Percentiles rank a stretch among this genome's conserved stretches.
phyloP scores from a whole-genome alignment of 1,284 basidiomycete species.

The Ceratobasidium sp. region DNA sequence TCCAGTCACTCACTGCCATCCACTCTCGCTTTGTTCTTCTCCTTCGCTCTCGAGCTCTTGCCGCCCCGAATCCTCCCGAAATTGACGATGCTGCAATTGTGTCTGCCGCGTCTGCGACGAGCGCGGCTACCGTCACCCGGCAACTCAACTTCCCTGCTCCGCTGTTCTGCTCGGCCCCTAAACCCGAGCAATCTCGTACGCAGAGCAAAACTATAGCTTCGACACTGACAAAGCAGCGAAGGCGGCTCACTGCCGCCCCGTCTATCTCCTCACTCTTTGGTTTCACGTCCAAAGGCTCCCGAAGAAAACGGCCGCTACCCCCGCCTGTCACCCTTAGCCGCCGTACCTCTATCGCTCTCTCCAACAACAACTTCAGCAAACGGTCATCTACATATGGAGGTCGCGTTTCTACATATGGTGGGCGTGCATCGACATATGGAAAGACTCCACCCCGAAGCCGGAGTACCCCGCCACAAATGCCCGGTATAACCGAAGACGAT shows the following conservation, averaged over 20 bases:
- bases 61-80: conserved; percentile 36
- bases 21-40: conserved; percentile 79
- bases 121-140: conserved; percentile 51
- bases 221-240: conserved; percentile 29
- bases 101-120: conserved; percentile 55
- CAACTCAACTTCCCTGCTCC: conserved; percentile 74
- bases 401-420: too few relatives aligned
- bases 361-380: conserved; percentile 29
- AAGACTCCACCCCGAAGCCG: conserved; percentile 8
- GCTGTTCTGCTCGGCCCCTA: conserved; percentile 56
- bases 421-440: conserved; percentile 14
- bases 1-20: conserved; percentile 63
- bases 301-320: conserved; percentile 2
- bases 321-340: conserved; percentile 20
- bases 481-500: conserved; percentile 2
- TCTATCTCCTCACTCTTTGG: background rate
- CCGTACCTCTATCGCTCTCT: conserved; percentile 37
- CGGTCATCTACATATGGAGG: too few relatives aligned
- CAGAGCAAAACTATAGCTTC: conserved; percentile 3
- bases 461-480: conserved; percentile 12
- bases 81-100: conserved; percentile 49
- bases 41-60: conserved; percentile 68
- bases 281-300: background rate
- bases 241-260: conserved; percentile 5
- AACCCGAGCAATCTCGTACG: conserved; percentile 44